These are phyloP conservation scores for Micractinium sp. DNA, from an alignment of 139 green algal genomes.

Conservation along the genomic window DNA sequence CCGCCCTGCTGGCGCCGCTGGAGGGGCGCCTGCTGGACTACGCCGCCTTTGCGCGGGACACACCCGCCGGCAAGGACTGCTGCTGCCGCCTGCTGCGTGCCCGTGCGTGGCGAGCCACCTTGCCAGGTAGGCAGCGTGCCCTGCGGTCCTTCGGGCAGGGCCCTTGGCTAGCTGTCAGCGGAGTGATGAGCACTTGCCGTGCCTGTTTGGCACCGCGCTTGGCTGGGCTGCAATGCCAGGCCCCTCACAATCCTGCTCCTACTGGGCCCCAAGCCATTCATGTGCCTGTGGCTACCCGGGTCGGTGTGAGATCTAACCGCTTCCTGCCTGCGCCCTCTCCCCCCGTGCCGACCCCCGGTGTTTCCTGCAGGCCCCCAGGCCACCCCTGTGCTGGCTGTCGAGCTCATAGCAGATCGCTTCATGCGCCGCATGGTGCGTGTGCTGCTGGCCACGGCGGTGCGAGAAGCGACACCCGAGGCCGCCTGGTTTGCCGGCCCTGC, in stretches of 20 bases:
- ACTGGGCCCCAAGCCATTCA: neutral
- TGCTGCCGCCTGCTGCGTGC: constrained; percentile 13
- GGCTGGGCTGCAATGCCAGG: no score
- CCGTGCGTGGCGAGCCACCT: neutral
- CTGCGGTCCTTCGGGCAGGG: neutral
- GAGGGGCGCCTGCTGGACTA: constrained; percentile 7
- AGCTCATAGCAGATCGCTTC: constrained; percentile 9
- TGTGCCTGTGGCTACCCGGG: neutral
- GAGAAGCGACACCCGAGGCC: neutral
- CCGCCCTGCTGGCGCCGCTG: constrained; percentile 6
- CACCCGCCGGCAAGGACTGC: neutral
- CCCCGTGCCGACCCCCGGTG: neutral
- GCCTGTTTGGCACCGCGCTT: no score
- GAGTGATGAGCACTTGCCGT: no score
- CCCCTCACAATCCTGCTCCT: no score
- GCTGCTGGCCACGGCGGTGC: constrained; percentile 23
- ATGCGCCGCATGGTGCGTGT: constrained; percentile 30
- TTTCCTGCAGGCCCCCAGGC: neutral
- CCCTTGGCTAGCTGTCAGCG: neutral
- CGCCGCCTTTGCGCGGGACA: constrained; percentile 1
- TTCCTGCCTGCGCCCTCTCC: neutral
- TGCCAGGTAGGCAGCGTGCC: neutral
- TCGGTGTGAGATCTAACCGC: neutral
- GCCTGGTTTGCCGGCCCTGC: neutral
- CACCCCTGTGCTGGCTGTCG: constrained; percentile 16